Evolutionary conservation across 352 stramenopile species (phyloP).

Genomic region (Stramenopiles sp.): DNA sequence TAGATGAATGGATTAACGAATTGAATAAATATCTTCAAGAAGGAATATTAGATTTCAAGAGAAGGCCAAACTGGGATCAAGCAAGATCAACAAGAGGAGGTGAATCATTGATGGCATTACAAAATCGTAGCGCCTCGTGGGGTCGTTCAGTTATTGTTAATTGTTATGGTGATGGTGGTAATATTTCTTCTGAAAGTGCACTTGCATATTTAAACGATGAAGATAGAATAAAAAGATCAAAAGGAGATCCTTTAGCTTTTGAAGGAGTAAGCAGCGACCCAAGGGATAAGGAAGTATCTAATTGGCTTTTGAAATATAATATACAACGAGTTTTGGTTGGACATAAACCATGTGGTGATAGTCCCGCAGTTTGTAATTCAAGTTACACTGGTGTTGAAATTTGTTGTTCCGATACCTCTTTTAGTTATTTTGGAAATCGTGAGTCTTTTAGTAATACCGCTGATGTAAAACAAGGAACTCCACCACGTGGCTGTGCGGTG

Average conservation of each 20-base stretch:
- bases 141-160: slow-evolving; percentile 29
- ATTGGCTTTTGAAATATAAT: slow-evolving; percentile 35
- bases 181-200: slow-evolving; percentile 19
- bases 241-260: slow-evolving; percentile 30
- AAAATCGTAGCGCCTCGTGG: slow-evolving; percentile 30
- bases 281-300: slow-evolving; percentile 27
- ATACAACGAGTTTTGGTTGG: slow-evolving; percentile 65
- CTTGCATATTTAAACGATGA: slow-evolving; percentile 17
- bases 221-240: slow-evolving; percentile 14
- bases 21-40: slow-evolving; percentile 55
- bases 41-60: slow-evolving; percentile 47
- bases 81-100: slow-evolving; percentile 28
- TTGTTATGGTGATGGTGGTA: slow-evolving; percentile 25
- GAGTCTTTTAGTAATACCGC: no score
- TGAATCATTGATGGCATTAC: slow-evolving; percentile 28
- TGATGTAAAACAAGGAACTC: no score
- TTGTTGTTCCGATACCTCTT: no score
- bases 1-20: slow-evolving; percentile 28
- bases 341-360: slow-evolving; percentile 70
- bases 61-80: slow-evolving; percentile 42
- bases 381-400: no score
- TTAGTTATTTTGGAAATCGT: no score
- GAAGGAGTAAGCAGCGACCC: slow-evolving; percentile 46
- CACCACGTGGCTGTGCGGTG: no score
- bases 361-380: slow-evolving; percentile 64